phyloP scores from a whole-genome alignment of 768 basidiomycete species.

The Lyophyllum shimeji region DNA sequence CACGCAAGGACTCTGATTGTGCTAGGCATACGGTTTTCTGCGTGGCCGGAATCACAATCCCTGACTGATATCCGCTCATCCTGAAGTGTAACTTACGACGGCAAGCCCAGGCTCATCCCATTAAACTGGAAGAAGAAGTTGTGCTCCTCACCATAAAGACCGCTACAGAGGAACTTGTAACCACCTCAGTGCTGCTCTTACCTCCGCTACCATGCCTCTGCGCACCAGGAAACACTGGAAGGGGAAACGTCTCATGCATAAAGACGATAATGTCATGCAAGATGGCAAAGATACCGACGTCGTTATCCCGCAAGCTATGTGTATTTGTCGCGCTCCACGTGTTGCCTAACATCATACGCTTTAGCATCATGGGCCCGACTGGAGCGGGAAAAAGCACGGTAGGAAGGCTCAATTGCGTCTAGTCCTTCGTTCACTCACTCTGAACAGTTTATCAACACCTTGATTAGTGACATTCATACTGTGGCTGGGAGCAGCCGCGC shows the following conservation, averaged over 20 bases:
- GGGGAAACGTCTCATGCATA: conserved; percentile 1
- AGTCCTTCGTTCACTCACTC: background rate
- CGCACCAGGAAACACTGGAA: conserved; percentile 2
- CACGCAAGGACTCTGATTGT: no score
- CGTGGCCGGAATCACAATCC: no score
- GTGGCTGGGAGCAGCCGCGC: conserved; percentile 17
- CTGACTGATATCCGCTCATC: no score
- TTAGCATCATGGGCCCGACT: conserved; percentile 23
- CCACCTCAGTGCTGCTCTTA: no score
- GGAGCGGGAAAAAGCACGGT: conserved; percentile 24
- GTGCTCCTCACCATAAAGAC: no score
- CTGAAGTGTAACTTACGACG: no score
- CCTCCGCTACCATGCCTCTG: background rate
- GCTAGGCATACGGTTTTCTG: no score
- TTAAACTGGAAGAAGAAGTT: no score
- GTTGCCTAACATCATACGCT: background rate
- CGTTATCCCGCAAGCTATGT: conserved; percentile 5
- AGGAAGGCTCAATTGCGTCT: background rate
- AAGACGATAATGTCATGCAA: conserved; percentile 4
- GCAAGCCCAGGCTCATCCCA: no score
- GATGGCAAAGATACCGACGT: conserved; percentile 3
- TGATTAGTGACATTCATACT: conserved; percentile 13
- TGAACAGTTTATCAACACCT: conserved; percentile 35
- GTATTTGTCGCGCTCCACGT: background rate
- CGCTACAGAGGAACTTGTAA: no score